Evolutionary conservation across 2,329 filamentous ascomycete genomes (phyloP), one percentile per base, ranked within the genome.

Genomic region (Colletotrichum trifolii): DNA sequence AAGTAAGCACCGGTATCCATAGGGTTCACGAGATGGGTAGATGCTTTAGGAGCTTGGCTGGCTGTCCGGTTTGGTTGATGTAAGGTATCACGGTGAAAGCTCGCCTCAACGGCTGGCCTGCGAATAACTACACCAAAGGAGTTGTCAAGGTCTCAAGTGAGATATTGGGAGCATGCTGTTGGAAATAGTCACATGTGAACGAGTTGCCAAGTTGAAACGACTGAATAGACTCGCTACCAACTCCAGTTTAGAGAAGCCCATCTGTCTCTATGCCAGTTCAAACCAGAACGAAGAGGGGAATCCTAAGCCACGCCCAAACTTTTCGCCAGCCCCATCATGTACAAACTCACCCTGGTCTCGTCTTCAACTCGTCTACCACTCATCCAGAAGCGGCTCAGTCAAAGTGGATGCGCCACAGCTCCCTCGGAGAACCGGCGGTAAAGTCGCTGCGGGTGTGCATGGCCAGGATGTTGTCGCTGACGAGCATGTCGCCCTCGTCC

Each of bases 401-500:
- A 70, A 85, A 81, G 67, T 84, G 81, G 56, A 85, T 83, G 12
- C 82, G 71, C 83, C 83, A 85, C 42, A 85, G 70, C 68, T 85
- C 82, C 17, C 82, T 71, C 53, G 82, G 76, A 33, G 76, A 75
- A 0, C 80, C 80, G 0, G 80, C 75, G 2, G 71, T 74, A 49
- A 83, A 84, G 45, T 79, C 78, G 52, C 78, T 84, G 52, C 81
- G 72, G 0, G 82, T 85, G 56, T 86, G 83, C 80, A 86, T 78
- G 67, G 78, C 79, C 58, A 81, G 61, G 4, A 80, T 70, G 53
- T 87, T 87, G 67, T 87, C 85, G 64, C 76, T 86, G 6, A 87
- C 72, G 1, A 87, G 66, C 42, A 87, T 49, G 69, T 87, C 85
- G 0, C 85, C 85, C 73, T 83, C 80, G 56, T 87, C 79, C 84